phyloP scores from a whole-genome alignment of 129 eudicot genomes.

The sunflower (Helianthus annuus) region HanXRQr2.0-SUNRISE NC_035442.2:22545189-22545688 shows the following conservation, averaged over 20 bases:
- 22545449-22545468: background rate
- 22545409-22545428: conserved; percentile 49
- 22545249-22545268: background rate
- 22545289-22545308: background rate
- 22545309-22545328: background rate
- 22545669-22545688: conserved; percentile 47
- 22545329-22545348: conserved; percentile 1
- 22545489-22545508: background rate
- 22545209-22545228: background rate
- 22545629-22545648: conserved; percentile 72
- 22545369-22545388: conserved; percentile 58
- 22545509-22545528: background rate
- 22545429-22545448: background rate
- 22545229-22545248: background rate
- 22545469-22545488: background rate
- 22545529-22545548: background rate
- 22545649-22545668: conserved; percentile 82
- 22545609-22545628: conserved; percentile 68
- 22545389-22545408: conserved; percentile 43
- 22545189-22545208: conserved; percentile 39
- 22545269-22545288: background rate
- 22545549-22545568: background rate
- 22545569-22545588: conserved; percentile 70
- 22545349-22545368: conserved; percentile 79
- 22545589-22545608: conserved; percentile 83